Base-by-base conservation (phyloP, 257 asterid genomes). In the Capsicum baccatum region DNA sequence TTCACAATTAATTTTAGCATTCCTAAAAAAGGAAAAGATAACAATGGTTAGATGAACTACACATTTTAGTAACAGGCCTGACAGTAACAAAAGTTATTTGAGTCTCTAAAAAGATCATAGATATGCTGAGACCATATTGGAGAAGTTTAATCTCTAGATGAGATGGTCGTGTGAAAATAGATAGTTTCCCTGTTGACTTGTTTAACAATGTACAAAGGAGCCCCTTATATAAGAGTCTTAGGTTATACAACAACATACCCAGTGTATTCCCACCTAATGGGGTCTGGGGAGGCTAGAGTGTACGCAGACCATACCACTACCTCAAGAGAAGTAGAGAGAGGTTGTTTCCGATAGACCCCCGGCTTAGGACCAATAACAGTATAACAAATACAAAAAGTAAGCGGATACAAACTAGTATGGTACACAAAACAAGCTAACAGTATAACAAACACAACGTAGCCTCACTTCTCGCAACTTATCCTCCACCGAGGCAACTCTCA, bases 81-180 rank as follows among this genome's bases (percentile, higher is more conserved):
- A 66, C 6, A 3, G 50, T 67, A 35, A 11, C 50, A 35, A 35
- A 67, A 35, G 57, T 71, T 42, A 50, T 17, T 44, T 44, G 79
- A 71, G 57, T 44, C 79, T 71, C 50, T 44, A 71, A 71, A 37
- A 71, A 71, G 79, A 71, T n/a, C 3, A 9, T 71, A 47, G 37
- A 73, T 47, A 37, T 8, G 1, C 33, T 48, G 59, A 73, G 57
- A 73, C 59, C 42, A 19, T 48, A 42, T 26, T 73, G 59, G 48
- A 73, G 9, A 73, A 73, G 35, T 16, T 47, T 48, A 48, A 47
- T 71, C 37, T 44, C 47, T 71, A 47, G 79, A 47, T 47, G 79
- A 71, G 79, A 47, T 44, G 79, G 70, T 47, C 59, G 47, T 73
- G 58, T n/a, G 58, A 21, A 47, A 73, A n/a, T 73, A 73, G n/a